A percentile compares a stretch with the other conserved stretches of the same genome.
These are phyloP conservation scores for Penicillium hordei DNA, from an alignment of 2,329 filamentous ascomycete genomes.

Conservation along the genomic window DNA sequence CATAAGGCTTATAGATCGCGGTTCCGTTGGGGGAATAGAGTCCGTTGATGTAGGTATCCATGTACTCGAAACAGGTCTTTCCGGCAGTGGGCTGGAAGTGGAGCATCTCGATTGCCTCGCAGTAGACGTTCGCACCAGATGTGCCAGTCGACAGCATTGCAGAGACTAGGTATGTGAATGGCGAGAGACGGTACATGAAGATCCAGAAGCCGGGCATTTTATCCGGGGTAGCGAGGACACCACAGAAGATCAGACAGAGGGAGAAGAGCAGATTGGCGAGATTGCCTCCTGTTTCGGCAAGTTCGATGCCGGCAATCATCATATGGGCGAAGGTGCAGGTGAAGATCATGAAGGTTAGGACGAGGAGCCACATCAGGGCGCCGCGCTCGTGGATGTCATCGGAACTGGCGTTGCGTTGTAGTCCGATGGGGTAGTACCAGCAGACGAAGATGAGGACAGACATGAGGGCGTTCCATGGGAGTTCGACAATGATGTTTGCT, in stretches of 20 bases:
- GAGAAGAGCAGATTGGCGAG: conserved; percentile 61
- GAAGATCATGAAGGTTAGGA: conserved; percentile 68
- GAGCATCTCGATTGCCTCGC: conserved; percentile 35
- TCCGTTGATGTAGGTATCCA: conserved; percentile 41
- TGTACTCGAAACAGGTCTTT: conserved; percentile 60
- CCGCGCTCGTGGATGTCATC: conserved; percentile 53
- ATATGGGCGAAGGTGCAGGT: conserved; percentile 71
- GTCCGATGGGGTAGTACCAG: conserved; percentile 66
- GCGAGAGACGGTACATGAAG: conserved; percentile 71
- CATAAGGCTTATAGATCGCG: neutral
- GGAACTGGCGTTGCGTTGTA: conserved; percentile 45
- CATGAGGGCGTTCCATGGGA: conserved; percentile 65
- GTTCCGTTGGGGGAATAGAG: neutral
- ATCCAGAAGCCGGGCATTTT: conserved; percentile 71
- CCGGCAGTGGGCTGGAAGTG: conserved; percentile 52
- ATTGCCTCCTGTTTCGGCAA: conserved; percentile 66
- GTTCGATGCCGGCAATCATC: conserved; percentile 68
- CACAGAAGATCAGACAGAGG: conserved; percentile 61
- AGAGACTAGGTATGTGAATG: conserved; percentile 62
- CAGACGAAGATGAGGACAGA: conserved; percentile 63
- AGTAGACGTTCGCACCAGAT: conserved; percentile 31
- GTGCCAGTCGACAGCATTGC: conserved; percentile 45
- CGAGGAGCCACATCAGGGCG: conserved; percentile 64
- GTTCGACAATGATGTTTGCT: conserved; percentile 69
- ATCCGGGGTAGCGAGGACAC: conserved; percentile 52